These are phyloP conservation scores for Nissolia schottii DNA, from an alignment of 306 rosid genomes.

Conservation along the genomic window DNA sequence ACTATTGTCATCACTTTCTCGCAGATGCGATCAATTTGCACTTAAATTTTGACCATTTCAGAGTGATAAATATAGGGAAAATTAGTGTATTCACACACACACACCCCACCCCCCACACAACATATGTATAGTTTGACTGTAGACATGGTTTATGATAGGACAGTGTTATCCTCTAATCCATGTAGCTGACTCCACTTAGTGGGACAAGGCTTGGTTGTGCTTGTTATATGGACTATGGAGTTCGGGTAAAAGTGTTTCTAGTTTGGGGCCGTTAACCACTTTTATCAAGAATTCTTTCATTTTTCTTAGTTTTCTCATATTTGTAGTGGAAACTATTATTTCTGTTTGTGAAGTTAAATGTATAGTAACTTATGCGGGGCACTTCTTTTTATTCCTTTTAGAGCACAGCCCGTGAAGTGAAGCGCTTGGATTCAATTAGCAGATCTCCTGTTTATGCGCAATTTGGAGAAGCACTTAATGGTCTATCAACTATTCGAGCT, in stretches of 20 bases:
- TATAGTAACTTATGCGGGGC: background rate
- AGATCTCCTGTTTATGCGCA: conserved; percentile 98
- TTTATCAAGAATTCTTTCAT: background rate
- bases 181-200: too few relatives aligned
- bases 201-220: too few relatives aligned
- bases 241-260: background rate
- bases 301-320: background rate
- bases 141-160: too few relatives aligned
- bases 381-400: conserved; percentile 26
- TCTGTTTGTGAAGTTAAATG: background rate
- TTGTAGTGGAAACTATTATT: background rate
- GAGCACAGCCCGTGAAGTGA: conserved; percentile 95
- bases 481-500: conserved; percentile 80
- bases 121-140: too few relatives aligned
- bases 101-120: too few relatives aligned
- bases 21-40: background rate
- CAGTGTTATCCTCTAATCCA: too few relatives aligned
- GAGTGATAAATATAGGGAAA: background rate
- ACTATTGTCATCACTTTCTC: background rate
- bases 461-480: conserved; percentile 93
- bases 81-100: too few relatives aligned
- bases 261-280: background rate
- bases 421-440: conserved; percentile 86
- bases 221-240: too few relatives aligned
- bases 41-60: background rate